Evolutionary conservation across 306 rosid species (phyloP).

Genomic region (Cicer pinnatifidum): DNA sequence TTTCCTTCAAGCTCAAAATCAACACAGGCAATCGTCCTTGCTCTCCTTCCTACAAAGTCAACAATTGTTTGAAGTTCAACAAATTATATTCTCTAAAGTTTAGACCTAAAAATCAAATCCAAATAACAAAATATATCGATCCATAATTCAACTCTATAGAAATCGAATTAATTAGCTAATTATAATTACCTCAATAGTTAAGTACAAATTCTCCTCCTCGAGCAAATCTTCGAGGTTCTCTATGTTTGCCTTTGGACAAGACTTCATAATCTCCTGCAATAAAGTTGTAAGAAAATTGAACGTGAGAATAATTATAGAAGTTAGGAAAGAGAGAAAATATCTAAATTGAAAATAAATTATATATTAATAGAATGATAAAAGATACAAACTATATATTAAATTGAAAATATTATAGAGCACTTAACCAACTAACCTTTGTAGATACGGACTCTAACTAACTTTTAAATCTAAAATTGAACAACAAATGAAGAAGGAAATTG

Average conservation of each 20-base stretch:
- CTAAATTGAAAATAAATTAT: too few species aligned
- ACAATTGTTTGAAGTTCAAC: constrained; percentile 10
- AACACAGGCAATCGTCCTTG: constrained; percentile 86
- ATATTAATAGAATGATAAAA: too few species aligned
- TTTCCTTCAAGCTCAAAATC: constrained; percentile 78
- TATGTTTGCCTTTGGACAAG: constrained; percentile 63
- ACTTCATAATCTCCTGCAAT: constrained; percentile 55
- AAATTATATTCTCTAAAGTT: constrained; percentile 1
- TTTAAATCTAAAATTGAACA: not conserved
- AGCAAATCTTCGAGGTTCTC: constrained; percentile 58
- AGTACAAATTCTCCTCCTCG: constrained; percentile 71
- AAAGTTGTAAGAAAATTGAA: not conserved
- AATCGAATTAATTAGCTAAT: constrained; percentile 41
- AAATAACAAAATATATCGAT: not conserved
- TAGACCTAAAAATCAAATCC: constrained; percentile 21
- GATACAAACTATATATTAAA: too few species aligned
- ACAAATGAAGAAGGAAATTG: not conserved
- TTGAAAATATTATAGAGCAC: too few species aligned
- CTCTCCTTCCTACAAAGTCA: constrained; percentile 72
- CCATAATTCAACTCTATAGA: constrained; percentile 3
- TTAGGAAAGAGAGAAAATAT: too few species aligned
- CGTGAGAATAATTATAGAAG: too few species aligned
- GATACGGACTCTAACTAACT: too few species aligned
- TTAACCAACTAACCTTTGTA: too few species aligned
- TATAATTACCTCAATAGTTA: constrained; percentile 83